Base-by-base conservation (phyloP, 352 stramenopile species). In the Globisporangium alternatum region DNA sequence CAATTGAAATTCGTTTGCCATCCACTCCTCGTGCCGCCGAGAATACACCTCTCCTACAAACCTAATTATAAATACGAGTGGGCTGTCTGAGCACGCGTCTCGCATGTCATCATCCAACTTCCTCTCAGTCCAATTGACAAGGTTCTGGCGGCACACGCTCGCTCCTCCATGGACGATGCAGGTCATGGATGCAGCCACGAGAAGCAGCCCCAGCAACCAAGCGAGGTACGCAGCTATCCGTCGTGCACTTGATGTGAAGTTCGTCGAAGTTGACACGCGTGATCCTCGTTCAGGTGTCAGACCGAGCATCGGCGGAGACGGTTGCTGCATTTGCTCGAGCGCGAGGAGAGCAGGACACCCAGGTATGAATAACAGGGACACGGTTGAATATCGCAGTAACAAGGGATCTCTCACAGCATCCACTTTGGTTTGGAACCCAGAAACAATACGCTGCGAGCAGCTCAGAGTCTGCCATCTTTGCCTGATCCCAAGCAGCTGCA, bases 401-500 rank as follows among this genome's bases (percentile, higher is more conserved):
- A 28, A 28, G 25, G 2, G 30, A 12, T 13, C 12, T 25, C 19
- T 41, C 35, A 41, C 15, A 41, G 9, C 9, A 41, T 41, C 4
- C 44, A 54, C 48, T 54, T 54, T 22, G 48, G 12, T 12, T 22
- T 53, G n/a, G 21, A 9, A 17, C 4, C 10, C 10, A 54, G 2
- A 28, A 10, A 60, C 53, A 7, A 60, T 44, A 13, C 55, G 0
- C 37, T 82, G 8, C 66, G 67, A 61, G 69, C 56, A 2, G 60
- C 45, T 4, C 76, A 69, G 51, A 88, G 70, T 47, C 55, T 89
- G 6, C 75, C 73, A 2, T 71, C 71, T 15, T 54, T 86, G 7
- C 22, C 62, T 31, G 62, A 67, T 33, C 51, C 70, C 6, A 43
- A 66, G 45, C 57, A 39, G 6, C 49, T 22, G 6, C 49, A 55